Percentiles rank a stretch among this genome's conserved stretches.
Evolutionary conservation across 2,329 filamentous ascomycete species (phyloP).

Genomic region (Basipetospora chlamydospora): DNA sequence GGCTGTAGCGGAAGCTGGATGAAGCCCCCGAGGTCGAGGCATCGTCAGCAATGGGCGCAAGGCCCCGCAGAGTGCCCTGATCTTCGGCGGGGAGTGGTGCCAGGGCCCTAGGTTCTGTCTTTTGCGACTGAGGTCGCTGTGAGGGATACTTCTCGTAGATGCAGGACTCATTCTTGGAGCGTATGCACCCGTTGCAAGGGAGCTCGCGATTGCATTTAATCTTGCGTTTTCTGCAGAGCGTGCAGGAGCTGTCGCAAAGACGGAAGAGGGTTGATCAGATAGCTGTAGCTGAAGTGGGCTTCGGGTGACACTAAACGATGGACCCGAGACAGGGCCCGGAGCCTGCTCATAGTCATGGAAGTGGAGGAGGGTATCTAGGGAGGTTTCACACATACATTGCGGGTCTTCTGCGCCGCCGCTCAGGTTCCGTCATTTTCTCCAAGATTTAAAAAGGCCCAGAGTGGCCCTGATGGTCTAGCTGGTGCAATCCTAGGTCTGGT

Average conservation of each 20-base stretch:
- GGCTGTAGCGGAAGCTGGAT: neutral
- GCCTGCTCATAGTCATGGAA: too few relatives aligned
- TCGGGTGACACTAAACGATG: neutral
- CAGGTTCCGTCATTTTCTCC: slow-evolving; percentile 9
- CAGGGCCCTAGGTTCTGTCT: too few relatives aligned
- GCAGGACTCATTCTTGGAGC: neutral
- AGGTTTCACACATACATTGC: slow-evolving; percentile 13
- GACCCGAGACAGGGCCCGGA: too few relatives aligned
- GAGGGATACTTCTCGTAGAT: slow-evolving; percentile 1
- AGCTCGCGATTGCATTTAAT: slow-evolving; percentile 25
- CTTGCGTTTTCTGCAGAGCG: slow-evolving; percentile 27
- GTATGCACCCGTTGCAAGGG: slow-evolving; percentile 21
- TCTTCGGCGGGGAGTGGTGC: too few relatives aligned
- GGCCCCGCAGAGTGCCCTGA: too few relatives aligned
- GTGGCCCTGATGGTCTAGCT: neutral
- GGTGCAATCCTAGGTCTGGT: neutral
- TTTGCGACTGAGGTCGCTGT: neutral
- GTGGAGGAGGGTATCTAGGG: neutral
- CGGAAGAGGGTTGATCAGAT: neutral
- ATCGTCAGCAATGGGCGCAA: neutral
- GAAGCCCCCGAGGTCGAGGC: neutral
- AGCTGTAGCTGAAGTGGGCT: neutral
- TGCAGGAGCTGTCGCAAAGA: slow-evolving; percentile 19
- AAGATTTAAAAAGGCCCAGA: neutral
- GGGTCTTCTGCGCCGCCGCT: slow-evolving; percentile 15